Evolutionary conservation across 257 asterid species (phyloP), one percentile per base, ranked within the genome.

Genomic region (Nyctanthes arbortristis): DNA sequence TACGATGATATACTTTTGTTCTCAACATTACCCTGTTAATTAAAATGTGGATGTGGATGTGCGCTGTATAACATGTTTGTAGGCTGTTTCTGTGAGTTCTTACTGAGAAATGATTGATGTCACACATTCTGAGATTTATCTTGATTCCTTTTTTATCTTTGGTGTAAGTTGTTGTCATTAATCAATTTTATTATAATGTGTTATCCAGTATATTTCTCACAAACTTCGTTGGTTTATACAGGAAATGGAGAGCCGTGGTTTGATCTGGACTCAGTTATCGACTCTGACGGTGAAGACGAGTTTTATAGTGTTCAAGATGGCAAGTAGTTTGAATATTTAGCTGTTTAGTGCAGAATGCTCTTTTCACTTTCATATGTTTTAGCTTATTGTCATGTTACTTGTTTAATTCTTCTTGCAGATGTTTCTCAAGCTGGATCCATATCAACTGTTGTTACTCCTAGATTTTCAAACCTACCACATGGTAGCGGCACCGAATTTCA

Each of bases 241-340:
- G 99, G 96, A 75, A 86, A 67, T 72, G 73, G 79, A 25, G 97
- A 93, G 73, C 81, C 92, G 40, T 88, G 96, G 96, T 86, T 77
- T 68, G 99, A 93, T 66, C 87, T 96, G 11, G 99, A 78, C 61
- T 78, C 84, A 16, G 81, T 47, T 22, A 79, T 79, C 34, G 96
- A 82, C 52, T 93, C 99, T 5, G 98, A 86, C 4, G 73, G 95
- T 45, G 98, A 92, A n/a, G 97, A 88, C 10, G 98, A 92, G 30
- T 92, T 85, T 74, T 89, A 87, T 73, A 92, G 98, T n/a, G 88
- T 92, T 57, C 96, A 82, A 81, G 98, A 92, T 68, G 98, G 98
- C 88, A 68, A 82, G 85, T 64, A 13, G 29, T 61, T 60, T 4
- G 27, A 39, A 24, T 29, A n/a, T 11, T 55, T 65, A 47, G 22